Conservation (phyloP, 2,329 filamentous ascomycete species). For the Apiospora kogelbergensis region DNA sequence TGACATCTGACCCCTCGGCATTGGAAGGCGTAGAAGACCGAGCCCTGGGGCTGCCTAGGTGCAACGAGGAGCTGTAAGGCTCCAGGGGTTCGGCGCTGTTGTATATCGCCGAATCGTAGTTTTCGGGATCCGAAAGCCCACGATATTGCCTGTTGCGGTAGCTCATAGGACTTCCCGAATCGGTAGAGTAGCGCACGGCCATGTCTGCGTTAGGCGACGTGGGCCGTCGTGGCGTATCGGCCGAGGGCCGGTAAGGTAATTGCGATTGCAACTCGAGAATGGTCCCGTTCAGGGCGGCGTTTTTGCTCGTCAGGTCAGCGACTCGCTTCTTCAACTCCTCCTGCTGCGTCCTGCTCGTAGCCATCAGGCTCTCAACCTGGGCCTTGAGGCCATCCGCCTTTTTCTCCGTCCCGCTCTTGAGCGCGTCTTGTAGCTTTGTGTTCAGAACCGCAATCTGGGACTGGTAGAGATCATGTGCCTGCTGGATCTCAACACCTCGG, state of each 20-base stretch:
- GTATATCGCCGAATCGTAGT: conserved; percentile 40
- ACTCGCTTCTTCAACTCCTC: conserved; percentile 54
- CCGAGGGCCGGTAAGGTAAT: conserved; percentile 22
- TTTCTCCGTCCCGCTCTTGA: conserved; percentile 27
- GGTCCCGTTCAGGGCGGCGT: conserved; percentile 50
- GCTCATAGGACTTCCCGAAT: conserved; percentile 38
- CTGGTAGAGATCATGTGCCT: conserved; percentile 44
- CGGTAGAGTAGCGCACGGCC: conserved; percentile 30
- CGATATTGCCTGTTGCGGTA: conserved; percentile 38
- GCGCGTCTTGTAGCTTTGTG: conserved; percentile 41
- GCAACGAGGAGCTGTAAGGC: conserved; percentile 28
- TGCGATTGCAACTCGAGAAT: conserved; percentile 47
- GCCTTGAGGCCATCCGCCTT: conserved; percentile 33
- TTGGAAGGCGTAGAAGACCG: conserved; percentile 39
- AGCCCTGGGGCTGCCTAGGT: conserved; percentile 23
- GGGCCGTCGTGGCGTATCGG: conserved; percentile 14
- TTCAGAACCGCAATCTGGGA: conserved; percentile 49
- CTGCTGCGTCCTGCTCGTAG: conserved; percentile 54
- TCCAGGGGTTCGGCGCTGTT: conserved; percentile 45
- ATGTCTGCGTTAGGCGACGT: conserved; percentile 32
- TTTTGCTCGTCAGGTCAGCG: conserved; percentile 49
- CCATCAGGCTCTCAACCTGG: conserved; percentile 45
- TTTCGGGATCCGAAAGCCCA: conserved; percentile 44
- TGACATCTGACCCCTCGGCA: conserved; percentile 30
- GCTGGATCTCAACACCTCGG: conserved; percentile 46